A percentile compares a stretch with the other conserved stretches of the same genome.
These are phyloP conservation scores for Clitopilus hobsonii DNA, from an alignment of 768 basidiomycete species.

Conservation along the genomic window DNA sequence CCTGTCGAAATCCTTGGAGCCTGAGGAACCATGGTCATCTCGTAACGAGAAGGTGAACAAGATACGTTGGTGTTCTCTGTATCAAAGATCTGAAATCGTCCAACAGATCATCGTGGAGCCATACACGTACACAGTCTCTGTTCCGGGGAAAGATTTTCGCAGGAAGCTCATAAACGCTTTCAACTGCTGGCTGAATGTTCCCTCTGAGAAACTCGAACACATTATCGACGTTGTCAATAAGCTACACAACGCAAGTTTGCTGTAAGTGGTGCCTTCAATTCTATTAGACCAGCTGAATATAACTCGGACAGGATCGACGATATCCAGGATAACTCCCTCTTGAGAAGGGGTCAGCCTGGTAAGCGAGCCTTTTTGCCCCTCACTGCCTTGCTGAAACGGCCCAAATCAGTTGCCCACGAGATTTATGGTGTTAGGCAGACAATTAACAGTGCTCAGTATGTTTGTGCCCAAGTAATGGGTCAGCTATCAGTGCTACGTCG, in stretches of 20 bases:
- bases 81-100: background rate
- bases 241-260: slow-evolving; percentile 83
- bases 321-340: slow-evolving; percentile 85
- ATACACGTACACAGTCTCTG: slow-evolving; percentile 71
- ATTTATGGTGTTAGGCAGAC: slow-evolving; percentile 95
- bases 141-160: slow-evolving; percentile 89
- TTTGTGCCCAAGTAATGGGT: slow-evolving; percentile 87
- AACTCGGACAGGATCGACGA: slow-evolving; percentile 69
- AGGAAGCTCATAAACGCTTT: slow-evolving; percentile 84
- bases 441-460: slow-evolving; percentile 94
- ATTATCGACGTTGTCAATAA: slow-evolving; percentile 83
- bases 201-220: slow-evolving; percentile 56
- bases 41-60: slow-evolving; percentile 30
- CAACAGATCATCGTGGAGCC: slow-evolving; percentile 68
- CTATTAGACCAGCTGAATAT: background rate
- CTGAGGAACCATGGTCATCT: slow-evolving; percentile 28
- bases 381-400: background rate
- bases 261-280: background rate
- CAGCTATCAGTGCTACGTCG: slow-evolving; percentile 41
- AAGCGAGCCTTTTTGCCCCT: slow-evolving; percentile 29
- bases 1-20: slow-evolving; percentile 25
- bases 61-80: background rate
- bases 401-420: slow-evolving; percentile 73
- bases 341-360: slow-evolving; percentile 82
- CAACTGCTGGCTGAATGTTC: slow-evolving; percentile 87